A percentile compares a stretch with the other conserved stretches of the same genome.
These are phyloP conservation scores for Kluyveromyces starmeri DNA, from an alignment of 805 yeast genomes.

Conservation along the genomic window DNA sequence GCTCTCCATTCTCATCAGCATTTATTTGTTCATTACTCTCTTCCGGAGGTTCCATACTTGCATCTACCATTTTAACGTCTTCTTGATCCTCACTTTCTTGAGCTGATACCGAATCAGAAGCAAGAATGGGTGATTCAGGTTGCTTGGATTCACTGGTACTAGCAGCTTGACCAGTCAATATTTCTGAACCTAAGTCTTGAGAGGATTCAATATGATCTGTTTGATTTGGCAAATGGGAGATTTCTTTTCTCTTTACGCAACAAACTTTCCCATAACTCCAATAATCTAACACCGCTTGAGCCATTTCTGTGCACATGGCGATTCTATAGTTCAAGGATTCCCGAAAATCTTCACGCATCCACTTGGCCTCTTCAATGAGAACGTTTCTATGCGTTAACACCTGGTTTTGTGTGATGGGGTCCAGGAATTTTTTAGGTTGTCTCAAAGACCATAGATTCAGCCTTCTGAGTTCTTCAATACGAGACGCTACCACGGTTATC, in stretches of 20 bases:
- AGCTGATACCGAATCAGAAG: not conserved
- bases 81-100: not conserved
- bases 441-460: slow-evolving; percentile 85
- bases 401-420: slow-evolving; percentile 40
- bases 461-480: slow-evolving; percentile 86
- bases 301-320: slow-evolving; percentile 59
- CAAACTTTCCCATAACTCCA: slow-evolving; percentile 68
- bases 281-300: slow-evolving; percentile 67
- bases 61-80: not conserved
- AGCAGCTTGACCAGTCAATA: too few relatives aligned
- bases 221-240: slow-evolving; percentile 15
- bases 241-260: slow-evolving; percentile 47
- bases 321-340: slow-evolving; percentile 63
- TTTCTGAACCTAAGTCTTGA: slow-evolving; percentile 2
- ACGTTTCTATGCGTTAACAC: slow-evolving; percentile 62
- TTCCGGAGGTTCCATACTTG: slow-evolving; percentile 2
- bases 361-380: slow-evolving; percentile 65
- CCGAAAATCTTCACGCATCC: slow-evolving; percentile 73
- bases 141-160: not conserved
- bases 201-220: slow-evolving; percentile 11
- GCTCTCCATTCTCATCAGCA: not conserved
- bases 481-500: slow-evolving; percentile 76
- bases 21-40: slow-evolving; percentile 3
- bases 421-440: slow-evolving; percentile 65
- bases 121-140: too few relatives aligned